Evolutionary conservation across 1,139 yeast species (phyloP).

Genomic region (Saccharomyces hybrid): DNA sequence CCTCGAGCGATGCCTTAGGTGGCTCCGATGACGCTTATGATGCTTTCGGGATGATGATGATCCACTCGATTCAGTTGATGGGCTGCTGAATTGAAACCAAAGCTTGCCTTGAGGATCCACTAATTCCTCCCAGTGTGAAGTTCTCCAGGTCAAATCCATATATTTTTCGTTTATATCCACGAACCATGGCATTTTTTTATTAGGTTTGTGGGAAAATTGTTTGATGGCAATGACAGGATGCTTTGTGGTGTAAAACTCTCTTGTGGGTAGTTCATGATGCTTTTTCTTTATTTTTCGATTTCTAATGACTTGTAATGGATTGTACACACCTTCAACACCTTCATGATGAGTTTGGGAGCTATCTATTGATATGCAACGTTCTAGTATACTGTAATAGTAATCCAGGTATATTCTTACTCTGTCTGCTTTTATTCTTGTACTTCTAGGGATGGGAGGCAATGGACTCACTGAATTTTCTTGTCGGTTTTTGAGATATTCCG

Average conservation of each 20-base stretch:
- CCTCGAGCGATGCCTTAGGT: neutral
- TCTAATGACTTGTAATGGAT: conserved; percentile 74
- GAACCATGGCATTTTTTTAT: conserved; percentile 45
- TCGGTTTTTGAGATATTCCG: neutral
- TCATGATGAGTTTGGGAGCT: conserved; percentile 15
- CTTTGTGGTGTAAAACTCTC: conserved; percentile 21
- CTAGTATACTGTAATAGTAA: conserved; percentile 27
- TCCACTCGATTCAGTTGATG: conserved; percentile 4
- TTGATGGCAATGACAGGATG: conserved; percentile 28
- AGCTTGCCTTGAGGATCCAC: conserved; percentile 45
- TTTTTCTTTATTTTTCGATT: conserved; percentile 53
- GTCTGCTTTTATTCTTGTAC: conserved; percentile 28
- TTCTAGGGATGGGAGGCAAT: conserved; percentile 12
- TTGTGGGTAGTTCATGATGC: conserved; percentile 32
- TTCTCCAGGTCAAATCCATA: conserved; percentile 61
- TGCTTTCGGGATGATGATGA: conserved; percentile 3
- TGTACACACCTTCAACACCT: conserved; percentile 61
- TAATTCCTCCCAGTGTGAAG: conserved; percentile 57
- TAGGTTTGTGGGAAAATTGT: conserved; percentile 25
- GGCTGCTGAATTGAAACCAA: conserved; percentile 44
- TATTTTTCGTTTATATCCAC: conserved; percentile 56
- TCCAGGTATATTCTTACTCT: conserved; percentile 29
- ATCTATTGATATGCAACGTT: conserved; percentile 16
- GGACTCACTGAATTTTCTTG: conserved; percentile 2
- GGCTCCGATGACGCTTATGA: conserved; percentile 11